Evolutionary conservation across 2,329 filamentous ascomycete genomes (phyloP), one percentile per base, ranked within the genome.

Genomic region (Diplodia seriata): DNA sequence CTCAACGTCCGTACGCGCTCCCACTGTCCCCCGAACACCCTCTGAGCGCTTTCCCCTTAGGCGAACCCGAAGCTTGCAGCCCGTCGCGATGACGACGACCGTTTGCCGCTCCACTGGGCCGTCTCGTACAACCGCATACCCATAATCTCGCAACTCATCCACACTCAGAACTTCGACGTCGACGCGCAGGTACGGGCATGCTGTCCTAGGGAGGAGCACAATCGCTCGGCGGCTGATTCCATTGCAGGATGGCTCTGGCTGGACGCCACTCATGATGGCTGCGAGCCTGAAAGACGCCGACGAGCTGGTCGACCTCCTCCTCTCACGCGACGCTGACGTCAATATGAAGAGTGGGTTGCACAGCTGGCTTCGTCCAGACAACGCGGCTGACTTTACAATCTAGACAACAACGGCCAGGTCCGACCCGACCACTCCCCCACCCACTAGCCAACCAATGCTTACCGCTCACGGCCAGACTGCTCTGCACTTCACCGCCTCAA

Each of bases 71-170:
- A 91, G 74, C 86, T 96, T 49, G 89, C 92, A 31, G 84, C 82
- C 68, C 88, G 89, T 74, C 84, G 82, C 74, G 95, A 99, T 75
- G 90, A 92, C 59, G 95, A 99, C 78, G 92, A 93, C 18, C 91
- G 95, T 54, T 87, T 97, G 47, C 90, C 95, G 2, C 89, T 98
- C 68, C 95, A 99, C 83, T 99, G 95, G 95, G 94, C 95, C 0
- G 88, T 89, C 1, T 95, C 94, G 26, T 91, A 91, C 78, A 96
- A 95, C 77, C 90, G 89, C 72, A 80, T 90, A 7, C 86, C 89
- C 29, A 93, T 97, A 69, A 89, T 92, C 20, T 84, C 90, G 61
- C 77, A 94, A 23, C 84, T 98, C 4, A 85, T 91, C 2, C 85
- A 91, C 67, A 83, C 85, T 70, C 89, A 89, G 73, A 84, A 85